Conservation (phyloP, 306 rosid species). For the Oemleria cerasiformis region DNA sequence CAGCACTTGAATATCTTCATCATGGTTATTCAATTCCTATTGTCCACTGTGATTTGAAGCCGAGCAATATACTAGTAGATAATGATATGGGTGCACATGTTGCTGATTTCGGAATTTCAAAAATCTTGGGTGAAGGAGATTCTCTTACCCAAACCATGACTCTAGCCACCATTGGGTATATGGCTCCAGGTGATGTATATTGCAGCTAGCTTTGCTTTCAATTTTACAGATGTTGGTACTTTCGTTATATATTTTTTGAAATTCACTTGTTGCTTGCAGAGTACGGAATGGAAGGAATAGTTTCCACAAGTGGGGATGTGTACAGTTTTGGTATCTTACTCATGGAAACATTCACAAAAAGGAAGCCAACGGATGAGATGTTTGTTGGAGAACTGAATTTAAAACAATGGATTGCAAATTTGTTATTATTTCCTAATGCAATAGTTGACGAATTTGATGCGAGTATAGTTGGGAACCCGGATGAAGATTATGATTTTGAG, state of each 20-base stretch:
- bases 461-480: neutral
- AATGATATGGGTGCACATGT: conserved; percentile 35
- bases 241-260: too few relatives aligned
- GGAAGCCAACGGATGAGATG: conserved; percentile 39
- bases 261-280: neutral
- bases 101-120: conserved; percentile 35
- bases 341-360: conserved; percentile 43
- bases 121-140: conserved; percentile 34
- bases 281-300: conserved; percentile 34
- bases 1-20: conserved; percentile 41
- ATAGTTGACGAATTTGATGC: conserved; percentile 8
- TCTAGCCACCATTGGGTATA: conserved; percentile 42
- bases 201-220: neutral
- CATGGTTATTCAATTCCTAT: conserved; percentile 30
- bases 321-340: conserved; percentile 42
- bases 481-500: neutral
- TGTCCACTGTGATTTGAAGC: conserved; percentile 48
- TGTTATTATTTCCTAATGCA: conserved; percentile 1
- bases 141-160: conserved; percentile 23
- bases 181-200: conserved; percentile 41
- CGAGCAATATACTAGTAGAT: conserved; percentile 37
- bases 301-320: conserved; percentile 38
- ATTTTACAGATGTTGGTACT: neutral
- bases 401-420: conserved; percentile 19
- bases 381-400: conserved; percentile 19